Evolutionary conservation across 2,329 filamentous ascomycete genomes (phyloP).

Genomic region (Fusarium sarcochroum): DNA sequence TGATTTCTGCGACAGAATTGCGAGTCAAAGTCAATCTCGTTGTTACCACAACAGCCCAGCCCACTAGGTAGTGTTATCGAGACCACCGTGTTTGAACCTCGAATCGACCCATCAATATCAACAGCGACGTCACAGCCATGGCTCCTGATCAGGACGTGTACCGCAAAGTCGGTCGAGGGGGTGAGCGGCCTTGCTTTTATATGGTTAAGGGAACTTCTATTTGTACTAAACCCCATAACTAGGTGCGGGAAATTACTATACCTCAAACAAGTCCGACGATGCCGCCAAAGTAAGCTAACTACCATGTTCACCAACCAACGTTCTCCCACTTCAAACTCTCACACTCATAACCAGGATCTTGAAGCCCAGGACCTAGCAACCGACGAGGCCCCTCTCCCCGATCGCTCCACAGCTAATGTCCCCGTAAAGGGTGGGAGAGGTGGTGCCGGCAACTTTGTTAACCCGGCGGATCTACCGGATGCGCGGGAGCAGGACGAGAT

Average conservation of each 20-base stretch:
- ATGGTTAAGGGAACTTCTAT: no score
- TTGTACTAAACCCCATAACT: no score
- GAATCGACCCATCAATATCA: conserved; percentile 3
- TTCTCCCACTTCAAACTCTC: background rate
- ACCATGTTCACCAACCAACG: background rate
- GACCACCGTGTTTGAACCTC: background rate
- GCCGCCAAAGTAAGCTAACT: conserved; percentile 50
- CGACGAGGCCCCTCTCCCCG: conserved; percentile 44
- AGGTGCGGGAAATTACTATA: conserved; percentile 74
- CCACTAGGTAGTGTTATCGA: background rate
- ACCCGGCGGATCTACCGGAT: conserved; percentile 53
- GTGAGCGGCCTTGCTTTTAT: no score
- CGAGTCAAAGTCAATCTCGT: conserved; percentile 1
- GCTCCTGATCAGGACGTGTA: conserved; percentile 59
- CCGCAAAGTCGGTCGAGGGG: conserved; percentile 70
- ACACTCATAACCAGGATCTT: conserved; percentile 52
- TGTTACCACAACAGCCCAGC: conserved; percentile 5
- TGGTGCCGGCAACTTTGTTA: conserved; percentile 72
- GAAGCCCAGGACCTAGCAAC: conserved; percentile 55
- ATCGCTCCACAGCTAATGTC: conserved; percentile 45
- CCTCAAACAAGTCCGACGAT: conserved; percentile 65
- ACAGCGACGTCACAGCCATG: conserved; percentile 29
- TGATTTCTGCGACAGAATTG: background rate
- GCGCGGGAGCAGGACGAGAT: conserved; percentile 54
- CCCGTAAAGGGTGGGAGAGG: no score